phyloP scores from a whole-genome alignment of 2,329 filamentous ascomycete genomes.

The Penicillium expansum region DNA sequence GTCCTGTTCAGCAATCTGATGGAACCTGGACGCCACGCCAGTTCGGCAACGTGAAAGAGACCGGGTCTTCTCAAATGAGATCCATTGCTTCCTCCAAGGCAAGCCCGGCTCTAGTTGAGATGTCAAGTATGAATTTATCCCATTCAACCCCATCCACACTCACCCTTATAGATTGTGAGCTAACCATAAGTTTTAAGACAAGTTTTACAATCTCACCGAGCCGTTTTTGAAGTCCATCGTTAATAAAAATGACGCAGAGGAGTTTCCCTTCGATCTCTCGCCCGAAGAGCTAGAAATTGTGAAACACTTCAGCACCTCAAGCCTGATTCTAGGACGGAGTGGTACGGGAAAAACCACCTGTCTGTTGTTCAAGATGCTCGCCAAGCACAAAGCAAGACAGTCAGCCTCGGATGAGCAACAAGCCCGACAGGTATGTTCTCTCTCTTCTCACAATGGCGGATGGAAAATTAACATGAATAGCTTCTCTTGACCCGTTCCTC shows the following conservation, averaged over 20 bases:
- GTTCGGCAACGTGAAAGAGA: not conserved
- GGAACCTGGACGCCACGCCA: slow-evolving; percentile 13
- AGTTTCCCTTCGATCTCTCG: slow-evolving; percentile 35
- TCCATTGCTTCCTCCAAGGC: not conserved
- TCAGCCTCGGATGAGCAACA: slow-evolving; percentile 4
- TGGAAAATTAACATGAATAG: slow-evolving; percentile 10
- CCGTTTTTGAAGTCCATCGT: slow-evolving; percentile 24
- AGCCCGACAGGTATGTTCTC: slow-evolving; percentile 18
- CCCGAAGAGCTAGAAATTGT: slow-evolving; percentile 29
- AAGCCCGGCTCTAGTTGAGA: slow-evolving; percentile 10
- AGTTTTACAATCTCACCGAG: slow-evolving; percentile 32
- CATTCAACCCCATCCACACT: too few relatives aligned
- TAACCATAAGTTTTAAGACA: slow-evolving; percentile 16
- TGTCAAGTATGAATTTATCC: slow-evolving; percentile 12
- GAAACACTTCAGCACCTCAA: slow-evolving; percentile 23
- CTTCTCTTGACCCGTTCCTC: slow-evolving; percentile 32
- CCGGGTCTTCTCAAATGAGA: not conserved
- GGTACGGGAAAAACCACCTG: slow-evolving; percentile 36
- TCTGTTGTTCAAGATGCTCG: slow-evolving; percentile 30
- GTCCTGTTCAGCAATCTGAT: slow-evolving; percentile 12
- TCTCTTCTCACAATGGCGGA: not conserved
- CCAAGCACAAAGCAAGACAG: slow-evolving; percentile 22
- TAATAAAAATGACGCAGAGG: slow-evolving; percentile 14
- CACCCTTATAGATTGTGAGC: not conserved
- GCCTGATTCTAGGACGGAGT: slow-evolving; percentile 32